phyloP scores from a whole-genome alignment of 73 alveolate species.

The Chromera velia region DNA sequence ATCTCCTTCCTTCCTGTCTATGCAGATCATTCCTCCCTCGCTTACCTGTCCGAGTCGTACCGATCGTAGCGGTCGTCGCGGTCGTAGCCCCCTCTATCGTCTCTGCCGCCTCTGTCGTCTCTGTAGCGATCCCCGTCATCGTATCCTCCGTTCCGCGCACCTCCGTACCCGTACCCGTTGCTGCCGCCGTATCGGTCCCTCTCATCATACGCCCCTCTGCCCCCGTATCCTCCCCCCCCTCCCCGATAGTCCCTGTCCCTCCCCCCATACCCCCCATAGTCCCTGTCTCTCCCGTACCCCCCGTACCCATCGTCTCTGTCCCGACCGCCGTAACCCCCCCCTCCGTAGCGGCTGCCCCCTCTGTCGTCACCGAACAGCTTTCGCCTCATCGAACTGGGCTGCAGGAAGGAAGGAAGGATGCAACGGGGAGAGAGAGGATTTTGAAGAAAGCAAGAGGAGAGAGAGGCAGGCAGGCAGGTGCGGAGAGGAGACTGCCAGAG shows the following conservation, averaged over 20 bases:
- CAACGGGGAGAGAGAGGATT: too few relatives aligned
- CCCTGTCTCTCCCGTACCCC: background rate
- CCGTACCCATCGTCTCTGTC: background rate
- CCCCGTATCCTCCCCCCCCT: background rate
- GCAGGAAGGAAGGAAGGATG: too few relatives aligned
- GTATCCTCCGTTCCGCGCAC: background rate
- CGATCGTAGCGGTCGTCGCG: background rate
- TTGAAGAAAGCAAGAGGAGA: too few relatives aligned
- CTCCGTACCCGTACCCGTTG: background rate
- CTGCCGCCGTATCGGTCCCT: background rate
- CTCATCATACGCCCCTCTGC: background rate
- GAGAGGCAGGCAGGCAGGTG: background rate
- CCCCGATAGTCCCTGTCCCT: background rate
- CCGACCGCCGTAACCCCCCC: background rate
- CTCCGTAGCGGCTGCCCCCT: background rate
- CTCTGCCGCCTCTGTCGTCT: background rate
- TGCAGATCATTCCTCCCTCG: too few relatives aligned
- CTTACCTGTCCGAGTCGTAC: too few relatives aligned
- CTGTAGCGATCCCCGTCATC: background rate
- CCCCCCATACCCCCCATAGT: background rate
- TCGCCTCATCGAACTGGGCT: background rate
- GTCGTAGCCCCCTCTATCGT: background rate
- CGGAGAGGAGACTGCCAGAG: background rate
- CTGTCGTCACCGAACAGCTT: background rate
- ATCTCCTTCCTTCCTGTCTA: too few relatives aligned